Percentiles rank a stretch among this genome's conserved stretches.
phyloP scores from a whole-genome alignment of 305 asterid species.

The Fraxinus velutina region DNA sequence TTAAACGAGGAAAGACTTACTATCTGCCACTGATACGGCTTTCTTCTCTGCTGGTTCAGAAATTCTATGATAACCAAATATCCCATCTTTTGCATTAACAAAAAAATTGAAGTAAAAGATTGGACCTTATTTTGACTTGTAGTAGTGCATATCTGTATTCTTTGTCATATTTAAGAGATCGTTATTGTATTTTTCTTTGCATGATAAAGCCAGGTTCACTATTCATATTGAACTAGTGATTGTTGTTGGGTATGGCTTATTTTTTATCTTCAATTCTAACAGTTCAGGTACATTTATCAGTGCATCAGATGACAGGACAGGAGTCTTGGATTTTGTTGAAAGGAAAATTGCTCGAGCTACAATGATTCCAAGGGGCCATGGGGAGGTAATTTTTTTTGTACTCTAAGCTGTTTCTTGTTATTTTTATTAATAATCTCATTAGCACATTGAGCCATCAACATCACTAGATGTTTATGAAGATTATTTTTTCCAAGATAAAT shows the following conservation, averaged over 20 bases:
- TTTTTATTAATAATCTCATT: background rate
- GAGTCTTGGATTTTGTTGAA: conserved; percentile 54
- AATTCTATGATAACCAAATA: background rate
- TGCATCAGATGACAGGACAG: conserved; percentile 64
- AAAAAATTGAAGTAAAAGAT: background rate
- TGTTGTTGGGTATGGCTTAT: background rate
- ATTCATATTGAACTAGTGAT: background rate
- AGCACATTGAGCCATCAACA: background rate
- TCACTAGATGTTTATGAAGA: background rate
- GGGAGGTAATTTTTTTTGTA: conserved; percentile 50
- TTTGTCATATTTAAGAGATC: background rate
- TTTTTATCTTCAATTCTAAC: conserved; percentile 13
- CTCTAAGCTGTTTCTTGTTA: background rate
- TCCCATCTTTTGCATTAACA: background rate
- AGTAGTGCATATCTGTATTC: background rate
- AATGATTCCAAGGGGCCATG: conserved; percentile 63
- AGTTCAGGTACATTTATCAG: conserved; percentile 74
- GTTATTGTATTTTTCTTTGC: background rate
- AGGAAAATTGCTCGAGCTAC: conserved; percentile 65
- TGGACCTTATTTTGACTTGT: background rate
- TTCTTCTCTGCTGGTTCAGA: background rate
- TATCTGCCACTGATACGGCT: background rate
- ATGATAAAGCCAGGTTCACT: background rate
- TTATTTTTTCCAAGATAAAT: background rate
- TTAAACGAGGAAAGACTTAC: background rate